These are phyloP conservation scores for Mrakia blollopis DNA, from an alignment of 768 basidiomycete genomes.

Conservation along the genomic window DNA sequence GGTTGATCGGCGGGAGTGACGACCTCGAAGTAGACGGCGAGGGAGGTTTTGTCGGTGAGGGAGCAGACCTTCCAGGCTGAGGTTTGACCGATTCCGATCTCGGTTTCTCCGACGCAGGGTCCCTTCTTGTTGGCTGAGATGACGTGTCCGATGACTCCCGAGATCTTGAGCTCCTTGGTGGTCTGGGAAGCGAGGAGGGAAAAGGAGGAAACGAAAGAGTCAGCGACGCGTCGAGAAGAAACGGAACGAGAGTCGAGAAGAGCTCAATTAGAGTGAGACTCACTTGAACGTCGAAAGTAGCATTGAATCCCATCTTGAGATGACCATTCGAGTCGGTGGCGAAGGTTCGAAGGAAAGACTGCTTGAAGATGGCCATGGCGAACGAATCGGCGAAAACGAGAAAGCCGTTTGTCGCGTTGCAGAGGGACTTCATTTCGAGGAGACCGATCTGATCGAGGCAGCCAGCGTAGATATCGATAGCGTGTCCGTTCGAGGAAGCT, in stretches of 20 bases:
- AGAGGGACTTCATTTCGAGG: slow-evolving; percentile 91
- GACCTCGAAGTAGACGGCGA: slow-evolving; percentile 95
- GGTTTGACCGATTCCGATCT: slow-evolving; percentile 97
- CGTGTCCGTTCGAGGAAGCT: slow-evolving; percentile 89
- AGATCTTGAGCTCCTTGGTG: slow-evolving; percentile 97
- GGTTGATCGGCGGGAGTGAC: slow-evolving; percentile 88
- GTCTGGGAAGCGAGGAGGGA: slow-evolving; percentile 58
- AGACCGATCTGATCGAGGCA: slow-evolving; percentile 97
- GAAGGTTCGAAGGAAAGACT: slow-evolving; percentile 89
- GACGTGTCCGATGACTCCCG: slow-evolving; percentile 93
- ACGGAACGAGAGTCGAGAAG: background rate
- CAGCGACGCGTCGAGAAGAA: background rate
- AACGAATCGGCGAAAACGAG: slow-evolving; percentile 96
- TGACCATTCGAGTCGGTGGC: slow-evolving; percentile 87
- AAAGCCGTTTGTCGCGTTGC: slow-evolving; percentile 93
- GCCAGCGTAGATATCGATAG: slow-evolving; percentile 90
- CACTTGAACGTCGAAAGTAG: slow-evolving; percentile 96
- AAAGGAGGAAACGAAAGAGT: background rate
- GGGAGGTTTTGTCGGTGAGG: slow-evolving; percentile 77
- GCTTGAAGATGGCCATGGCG: slow-evolving; percentile 97
- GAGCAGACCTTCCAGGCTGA: slow-evolving; percentile 97
- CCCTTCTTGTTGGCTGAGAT: slow-evolving; percentile 98
- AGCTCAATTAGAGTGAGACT: slow-evolving; percentile 20
- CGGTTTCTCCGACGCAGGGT: slow-evolving; percentile 93
- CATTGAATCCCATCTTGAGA: slow-evolving; percentile 97